These are phyloP conservation scores for Trametes gibbosa DNA, from an alignment of 768 basidiomycete genomes.

Conservation along the genomic window DNA sequence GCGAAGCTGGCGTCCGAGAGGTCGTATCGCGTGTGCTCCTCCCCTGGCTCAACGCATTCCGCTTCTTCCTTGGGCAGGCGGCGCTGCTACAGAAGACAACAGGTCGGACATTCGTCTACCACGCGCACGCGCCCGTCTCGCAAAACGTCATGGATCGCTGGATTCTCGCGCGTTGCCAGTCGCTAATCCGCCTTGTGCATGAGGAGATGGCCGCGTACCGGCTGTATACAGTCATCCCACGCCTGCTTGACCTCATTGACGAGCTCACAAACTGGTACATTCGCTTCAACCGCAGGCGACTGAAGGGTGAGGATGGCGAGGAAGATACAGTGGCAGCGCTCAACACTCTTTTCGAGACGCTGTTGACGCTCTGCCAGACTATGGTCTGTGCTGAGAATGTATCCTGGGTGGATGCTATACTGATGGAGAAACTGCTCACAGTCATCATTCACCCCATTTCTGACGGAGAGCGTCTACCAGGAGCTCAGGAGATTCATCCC, in stretches of 20 bases:
- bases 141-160: constrained; percentile 98
- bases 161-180: constrained; percentile 98
- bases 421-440: constrained; percentile 28
- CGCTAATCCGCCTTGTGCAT: constrained; percentile 86
- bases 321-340: constrained; percentile 86
- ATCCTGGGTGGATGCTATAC: not conserved
- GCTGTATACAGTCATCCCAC: constrained; percentile 96
- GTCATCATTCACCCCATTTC: constrained; percentile 98
- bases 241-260: constrained; percentile 86
- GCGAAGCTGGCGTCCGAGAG: constrained; percentile 96
- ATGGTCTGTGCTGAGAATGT: constrained; percentile 59
- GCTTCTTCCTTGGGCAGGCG: constrained; percentile 97
- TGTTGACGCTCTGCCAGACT: constrained; percentile 91
- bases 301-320: constrained; percentile 92
- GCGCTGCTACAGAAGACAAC: constrained; percentile 80
- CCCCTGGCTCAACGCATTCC: constrained; percentile 98
- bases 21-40: constrained; percentile 95
- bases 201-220: constrained; percentile 97
- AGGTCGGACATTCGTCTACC: constrained; percentile 78
- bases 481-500: constrained; percentile 84
- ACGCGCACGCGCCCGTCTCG: constrained; percentile 79
- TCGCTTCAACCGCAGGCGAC: constrained; percentile 92
- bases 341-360: constrained; percentile 93
- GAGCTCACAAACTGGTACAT: constrained; percentile 99
- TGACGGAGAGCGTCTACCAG: constrained; percentile 96